Base-by-base conservation (phyloP, 2,329 filamentous ascomycete species). In the Furcasterigmium sp. region DNA sequence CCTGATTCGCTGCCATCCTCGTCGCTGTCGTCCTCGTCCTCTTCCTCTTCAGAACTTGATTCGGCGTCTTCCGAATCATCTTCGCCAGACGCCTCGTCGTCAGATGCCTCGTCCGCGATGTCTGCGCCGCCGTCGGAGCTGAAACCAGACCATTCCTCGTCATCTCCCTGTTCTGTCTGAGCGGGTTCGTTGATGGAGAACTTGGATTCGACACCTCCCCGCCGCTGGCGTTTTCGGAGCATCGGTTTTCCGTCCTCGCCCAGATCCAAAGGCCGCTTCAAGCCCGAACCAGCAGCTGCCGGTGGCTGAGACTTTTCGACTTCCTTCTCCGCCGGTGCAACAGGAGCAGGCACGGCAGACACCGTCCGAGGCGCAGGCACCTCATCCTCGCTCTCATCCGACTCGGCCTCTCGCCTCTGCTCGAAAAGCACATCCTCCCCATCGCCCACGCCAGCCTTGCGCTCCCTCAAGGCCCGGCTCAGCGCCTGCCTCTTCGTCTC, bases 221-320 rank as follows among this genome's bases (percentile, higher is more conserved):
- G 75, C 52, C 84, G 85, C 62, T 91, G 90, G 41, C 89, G 78
- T 59, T 89, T 93, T 57, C 86, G 84, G 41, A 97, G 80, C 3
- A 95, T 71, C 0, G 91, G 93, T 43, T 80, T 81, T 7, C 91
- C 89, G 46, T 84, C 80, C 2, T 87, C 82, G 49, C 88, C 89
- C 9, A 89, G 53, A 36, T 95, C 87, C 10, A 98, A 70, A 2
- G 91, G 89, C 34, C 91, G 78, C 62, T 97, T 97, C 46, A 98
- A 64, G 7, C 93, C 93, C 47, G 82, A 84, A 17, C 93, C 93
- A 42, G 80, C 66, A 15, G 29, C 41, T 20, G 42, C 18, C 7
- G 30, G n/a, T 13, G 30, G 17, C 29, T 19, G 28, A 8, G 25
- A n/a, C n/a, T n/a, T n/a, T n/a, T n/a, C 8, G 25, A 25, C 21